These are phyloP conservation scores for Azolla pinnata DNA, from an alignment of 75 land plant genomes.

Conservation along the genomic window DNA sequence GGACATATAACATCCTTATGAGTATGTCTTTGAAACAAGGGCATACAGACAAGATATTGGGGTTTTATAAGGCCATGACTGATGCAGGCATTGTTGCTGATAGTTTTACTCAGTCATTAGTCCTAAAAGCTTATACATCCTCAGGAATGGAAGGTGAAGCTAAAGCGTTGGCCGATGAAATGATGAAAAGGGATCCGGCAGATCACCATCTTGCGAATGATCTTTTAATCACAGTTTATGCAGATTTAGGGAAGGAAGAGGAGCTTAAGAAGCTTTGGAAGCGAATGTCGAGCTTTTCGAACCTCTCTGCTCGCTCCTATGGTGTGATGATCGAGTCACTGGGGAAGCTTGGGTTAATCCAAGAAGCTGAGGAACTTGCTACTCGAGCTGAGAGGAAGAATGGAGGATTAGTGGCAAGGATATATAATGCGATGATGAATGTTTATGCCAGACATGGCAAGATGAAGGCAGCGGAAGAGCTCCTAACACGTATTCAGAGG, in stretches of 20 bases:
- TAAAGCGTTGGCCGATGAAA: slow-evolving; percentile 15
- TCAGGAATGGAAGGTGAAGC: slow-evolving; percentile 22
- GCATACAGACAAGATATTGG: slow-evolving; percentile 20
- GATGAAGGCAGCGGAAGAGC: background rate
- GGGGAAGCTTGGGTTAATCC: slow-evolving; percentile 2
- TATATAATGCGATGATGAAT: background rate
- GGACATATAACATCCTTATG: slow-evolving; percentile 3
- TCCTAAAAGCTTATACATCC: slow-evolving; percentile 46
- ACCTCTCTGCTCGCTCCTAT: background rate
- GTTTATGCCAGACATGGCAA: slow-evolving; percentile 4
- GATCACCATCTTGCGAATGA: background rate
- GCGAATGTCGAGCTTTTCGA: background rate
- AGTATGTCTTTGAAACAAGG: slow-evolving; percentile 9
- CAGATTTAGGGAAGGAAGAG: background rate
- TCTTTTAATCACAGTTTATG: background rate
- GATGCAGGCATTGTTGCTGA: slow-evolving; percentile 28
- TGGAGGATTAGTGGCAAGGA: background rate
- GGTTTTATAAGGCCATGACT: slow-evolving; percentile 30
- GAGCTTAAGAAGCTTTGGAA: background rate
- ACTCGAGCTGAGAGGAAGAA: background rate
- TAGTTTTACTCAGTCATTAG: slow-evolving; percentile 36
- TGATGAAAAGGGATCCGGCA: background rate
- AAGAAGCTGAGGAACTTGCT: slow-evolving; percentile 4
- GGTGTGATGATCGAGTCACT: slow-evolving; percentile 2
- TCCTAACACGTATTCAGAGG: background rate